Evolutionary conservation across 306 rosid genomes (phyloP).

Genomic region (Ammopiptanthus mongolicus): DNA sequence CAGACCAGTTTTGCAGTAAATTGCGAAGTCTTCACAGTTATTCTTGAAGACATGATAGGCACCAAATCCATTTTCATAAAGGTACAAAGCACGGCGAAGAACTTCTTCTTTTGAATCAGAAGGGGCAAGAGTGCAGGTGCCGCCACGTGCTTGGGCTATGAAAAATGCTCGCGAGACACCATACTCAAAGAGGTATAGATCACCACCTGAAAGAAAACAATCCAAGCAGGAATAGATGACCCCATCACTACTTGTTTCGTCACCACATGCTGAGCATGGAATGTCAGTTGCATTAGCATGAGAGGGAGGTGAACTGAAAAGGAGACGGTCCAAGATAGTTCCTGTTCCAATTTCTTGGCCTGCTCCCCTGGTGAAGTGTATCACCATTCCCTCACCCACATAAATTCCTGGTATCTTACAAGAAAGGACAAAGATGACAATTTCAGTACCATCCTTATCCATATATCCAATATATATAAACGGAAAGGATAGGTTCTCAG

Average conservation of each 20-base stretch:
- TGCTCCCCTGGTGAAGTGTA: slow-evolving; percentile 63
- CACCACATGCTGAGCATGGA: slow-evolving; percentile 55
- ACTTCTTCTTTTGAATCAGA: slow-evolving; percentile 43
- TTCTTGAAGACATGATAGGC: slow-evolving; percentile 49
- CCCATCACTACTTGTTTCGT: slow-evolving; percentile 29
- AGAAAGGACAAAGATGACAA: not conserved
- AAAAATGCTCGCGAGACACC: slow-evolving; percentile 41
- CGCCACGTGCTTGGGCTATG: slow-evolving; percentile 61
- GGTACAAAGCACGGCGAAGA: slow-evolving; percentile 52
- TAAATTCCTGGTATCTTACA: slow-evolving; percentile 53
- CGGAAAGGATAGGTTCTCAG: not conserved
- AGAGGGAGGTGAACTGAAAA: slow-evolving; percentile 41
- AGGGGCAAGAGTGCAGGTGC: slow-evolving; percentile 66
- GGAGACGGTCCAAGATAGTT: slow-evolving; percentile 33
- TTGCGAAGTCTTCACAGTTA: slow-evolving; percentile 79
- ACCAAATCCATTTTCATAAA: slow-evolving; percentile 68
- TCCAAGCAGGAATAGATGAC: slow-evolving; percentile 62
- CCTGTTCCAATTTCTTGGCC: slow-evolving; percentile 45
- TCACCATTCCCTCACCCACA: slow-evolving; percentile 57
- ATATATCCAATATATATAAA: not conserved
- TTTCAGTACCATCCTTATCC: not conserved
- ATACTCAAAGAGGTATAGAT: slow-evolving; percentile 55
- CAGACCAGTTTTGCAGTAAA: slow-evolving; percentile 83
- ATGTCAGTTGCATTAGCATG: slow-evolving; percentile 14
- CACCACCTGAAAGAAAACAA: slow-evolving; percentile 56